Evolutionary conservation across 768 basidiomycete species (phyloP), one percentile per base, ranked within the genome.

Genomic region (Mycena kentingensis): DNA sequence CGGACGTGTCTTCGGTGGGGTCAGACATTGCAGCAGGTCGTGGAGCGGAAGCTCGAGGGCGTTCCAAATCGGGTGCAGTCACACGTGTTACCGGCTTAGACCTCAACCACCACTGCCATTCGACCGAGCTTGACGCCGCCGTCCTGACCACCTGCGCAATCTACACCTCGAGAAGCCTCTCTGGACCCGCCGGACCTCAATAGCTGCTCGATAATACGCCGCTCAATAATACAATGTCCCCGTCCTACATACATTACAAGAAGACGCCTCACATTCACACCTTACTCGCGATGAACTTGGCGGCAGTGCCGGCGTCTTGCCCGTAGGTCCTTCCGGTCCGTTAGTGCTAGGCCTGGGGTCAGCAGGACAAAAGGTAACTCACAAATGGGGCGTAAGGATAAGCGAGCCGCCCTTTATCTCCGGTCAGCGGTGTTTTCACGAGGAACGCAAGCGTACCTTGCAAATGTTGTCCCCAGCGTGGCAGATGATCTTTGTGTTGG

Each of bases 1-100:
- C 37, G 37, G 37, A 60, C 44, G 66, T 65, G 31, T 69, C 50
- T 52, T 75, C 71, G 57, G 72, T 65, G 18, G 55, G 34, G 10
- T 11, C 35, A 42, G 58, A 52, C 61, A 66, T 66, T 36, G 51
- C 37, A n/a, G n/a, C n/a, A 43, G 34, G 46, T 45, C 21, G 55
- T 53, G 38, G 49, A 41, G 47, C 25, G 24, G 34, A 25, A 28
- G 42, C 26, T 13, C 43, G 26, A 32, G 38, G 38, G 27, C 10
- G 8, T 39, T 39, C 37, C 37, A 19, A 19, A 39, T 39, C 19
- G n/a, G n/a, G n/a, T n/a, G n/a, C n/a, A n/a, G n/a, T n/a, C n/a
- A n/a, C n/a, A n/a, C n/a, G n/a, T n/a, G n/a, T n/a, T n/a, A n/a
- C n/a, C n/a, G n/a, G n/a, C n/a, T n/a, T n/a, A n/a, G n/a, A n/a